These are phyloP conservation scores for Histomonas meleagridis DNA, from an alignment of 208 protist species.

Conservation along the genomic window DNA sequence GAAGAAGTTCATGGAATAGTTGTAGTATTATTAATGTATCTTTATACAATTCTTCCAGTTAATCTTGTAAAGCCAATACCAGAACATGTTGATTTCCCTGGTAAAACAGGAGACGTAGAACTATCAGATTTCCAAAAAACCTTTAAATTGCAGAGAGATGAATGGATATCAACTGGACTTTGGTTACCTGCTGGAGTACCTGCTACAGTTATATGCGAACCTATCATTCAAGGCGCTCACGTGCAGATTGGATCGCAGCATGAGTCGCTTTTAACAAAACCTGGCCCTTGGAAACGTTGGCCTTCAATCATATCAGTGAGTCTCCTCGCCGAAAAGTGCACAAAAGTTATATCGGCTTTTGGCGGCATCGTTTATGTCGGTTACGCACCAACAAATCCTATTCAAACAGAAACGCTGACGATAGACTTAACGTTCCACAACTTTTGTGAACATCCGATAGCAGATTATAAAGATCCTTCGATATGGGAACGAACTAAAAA, in stretches of 20 bases:
- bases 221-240: neutral
- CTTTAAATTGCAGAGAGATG: neutral
- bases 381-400: no score
- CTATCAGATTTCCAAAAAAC: no score
- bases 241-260: neutral
- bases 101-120: neutral
- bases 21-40: neutral
- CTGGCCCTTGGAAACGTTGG: neutral
- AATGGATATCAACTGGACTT: conserved; percentile 17
- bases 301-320: neutral
- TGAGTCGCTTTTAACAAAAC: neutral
- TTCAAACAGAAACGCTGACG: neutral
- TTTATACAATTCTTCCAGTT: neutral
- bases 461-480: neutral
- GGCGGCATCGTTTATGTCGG: neutral
- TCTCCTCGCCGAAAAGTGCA: neutral
- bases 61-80: neutral
- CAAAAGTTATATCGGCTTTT: neutral
- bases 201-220: neutral
- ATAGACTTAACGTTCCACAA: neutral
- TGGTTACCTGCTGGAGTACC: neutral
- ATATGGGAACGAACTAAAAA: neutral
- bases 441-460: neutral
- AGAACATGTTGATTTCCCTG: neutral
- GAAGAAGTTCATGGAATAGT: neutral